These are phyloP conservation scores for Daldinia sp. DNA, from an alignment of 2,329 filamentous ascomycete genomes.

Conservation along the genomic window DNA sequence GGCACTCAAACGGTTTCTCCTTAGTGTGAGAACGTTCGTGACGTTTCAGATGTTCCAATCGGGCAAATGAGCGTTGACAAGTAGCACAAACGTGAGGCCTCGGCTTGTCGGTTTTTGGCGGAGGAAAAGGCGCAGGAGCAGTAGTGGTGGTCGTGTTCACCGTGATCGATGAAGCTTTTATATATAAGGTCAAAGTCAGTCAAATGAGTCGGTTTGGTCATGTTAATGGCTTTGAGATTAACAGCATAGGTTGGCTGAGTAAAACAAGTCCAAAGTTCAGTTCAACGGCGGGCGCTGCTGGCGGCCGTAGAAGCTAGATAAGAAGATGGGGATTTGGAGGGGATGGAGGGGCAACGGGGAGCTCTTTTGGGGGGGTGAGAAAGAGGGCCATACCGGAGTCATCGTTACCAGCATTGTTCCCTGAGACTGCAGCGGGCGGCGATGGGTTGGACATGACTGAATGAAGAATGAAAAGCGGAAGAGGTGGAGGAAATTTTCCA, in stretches of 20 bases:
- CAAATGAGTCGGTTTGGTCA: conserved; percentile 27
- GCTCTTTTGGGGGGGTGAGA: conserved; percentile 23
- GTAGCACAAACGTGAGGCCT: conserved; percentile 93
- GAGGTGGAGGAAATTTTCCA: conserved; percentile 33
- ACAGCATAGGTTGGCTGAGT: conserved; percentile 6
- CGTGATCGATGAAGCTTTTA: conserved; percentile 56
- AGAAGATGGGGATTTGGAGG: conserved; percentile 20
- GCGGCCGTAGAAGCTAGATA: conserved; percentile 33
- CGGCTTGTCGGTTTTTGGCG: conserved; percentile 96
- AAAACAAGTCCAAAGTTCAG: conserved; percentile 11
- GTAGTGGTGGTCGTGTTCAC: conserved; percentile 49
- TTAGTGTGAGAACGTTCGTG: conserved; percentile 81
- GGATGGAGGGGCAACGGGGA: conserved; percentile 34
- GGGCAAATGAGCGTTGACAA: conserved; percentile 91
- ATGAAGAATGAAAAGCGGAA: conserved; percentile 24
- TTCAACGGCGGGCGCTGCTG: conserved; percentile 14
- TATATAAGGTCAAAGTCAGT: conserved; percentile 42
- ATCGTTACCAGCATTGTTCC: conserved; percentile 50
- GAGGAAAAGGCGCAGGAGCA: conserved; percentile 67
- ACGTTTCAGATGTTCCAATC: conserved; percentile 94
- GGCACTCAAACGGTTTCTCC: conserved; percentile 98
- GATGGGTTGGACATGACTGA: conserved; percentile 52
- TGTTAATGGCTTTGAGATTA: conserved; percentile 12
- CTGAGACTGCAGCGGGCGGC: conserved; percentile 48
- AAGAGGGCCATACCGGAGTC: conserved; percentile 48